A percentile compares a stretch with the other conserved stretches of the same genome.
Conservation (phyloP, 495 filamentous ascomycete genomes). For the Penicillium bovifimosum region DNA sequence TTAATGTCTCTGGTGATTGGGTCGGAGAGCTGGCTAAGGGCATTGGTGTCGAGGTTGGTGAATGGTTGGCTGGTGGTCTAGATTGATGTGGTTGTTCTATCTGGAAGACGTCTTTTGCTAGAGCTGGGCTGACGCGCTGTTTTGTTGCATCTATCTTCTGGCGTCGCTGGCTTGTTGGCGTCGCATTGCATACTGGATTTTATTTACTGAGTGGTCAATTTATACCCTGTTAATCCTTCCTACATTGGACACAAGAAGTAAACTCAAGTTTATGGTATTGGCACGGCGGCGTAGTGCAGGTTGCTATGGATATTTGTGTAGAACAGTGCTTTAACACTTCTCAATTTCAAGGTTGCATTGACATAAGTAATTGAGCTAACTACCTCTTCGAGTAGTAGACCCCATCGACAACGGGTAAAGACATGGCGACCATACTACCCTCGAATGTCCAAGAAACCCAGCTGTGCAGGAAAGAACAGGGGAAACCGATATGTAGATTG, state of each 20-base stretch:
- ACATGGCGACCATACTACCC: no score
- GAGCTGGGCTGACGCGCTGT: neutral
- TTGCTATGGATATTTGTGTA: no score
- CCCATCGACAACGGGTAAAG: no score
- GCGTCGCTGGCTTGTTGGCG: conserved; percentile 5
- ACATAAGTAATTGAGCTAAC: no score
- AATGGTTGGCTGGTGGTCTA: conserved; percentile 44
- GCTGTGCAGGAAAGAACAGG: no score
- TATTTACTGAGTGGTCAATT: conserved; percentile 1
- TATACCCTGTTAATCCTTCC: conserved; percentile 19
- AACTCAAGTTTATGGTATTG: no score
- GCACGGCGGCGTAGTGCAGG: no score
- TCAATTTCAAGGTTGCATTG: no score
- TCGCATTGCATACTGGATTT: conserved; percentile 4
- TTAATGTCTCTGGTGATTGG: conserved; percentile 46
- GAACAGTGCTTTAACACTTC: no score
- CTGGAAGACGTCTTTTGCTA: neutral
- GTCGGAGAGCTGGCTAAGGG: conserved; percentile 44
- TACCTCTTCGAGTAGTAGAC: neutral
- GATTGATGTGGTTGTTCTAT: conserved; percentile 26
- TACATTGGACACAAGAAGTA: no score
- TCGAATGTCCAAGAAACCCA: no score
- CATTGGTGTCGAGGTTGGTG: conserved; percentile 44
- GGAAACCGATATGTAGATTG: no score
- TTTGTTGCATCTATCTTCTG: neutral